Conservation (phyloP, 2,329 filamentous ascomycete genomes). For the Pseudocercospora fuligena region DNA sequence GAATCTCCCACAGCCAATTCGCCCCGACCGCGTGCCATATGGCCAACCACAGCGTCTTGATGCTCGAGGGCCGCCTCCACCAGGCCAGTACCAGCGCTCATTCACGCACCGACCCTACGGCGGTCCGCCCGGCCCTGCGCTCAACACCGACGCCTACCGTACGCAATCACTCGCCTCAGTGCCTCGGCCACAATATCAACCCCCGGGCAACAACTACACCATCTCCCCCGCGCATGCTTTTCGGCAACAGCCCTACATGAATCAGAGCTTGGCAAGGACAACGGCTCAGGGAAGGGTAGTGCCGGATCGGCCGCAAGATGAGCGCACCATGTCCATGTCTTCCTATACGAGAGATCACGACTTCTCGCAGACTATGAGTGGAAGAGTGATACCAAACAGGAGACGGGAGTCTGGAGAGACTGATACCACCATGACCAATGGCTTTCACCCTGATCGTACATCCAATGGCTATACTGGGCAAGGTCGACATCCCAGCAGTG, state of each 20-base stretch:
- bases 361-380: conserved; percentile 87
- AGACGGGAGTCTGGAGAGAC: conserved; percentile 59
- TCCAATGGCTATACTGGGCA: conserved; percentile 32
- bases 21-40: conserved; percentile 71
- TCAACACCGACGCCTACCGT: conserved; percentile 84
- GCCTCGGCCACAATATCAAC: conserved; percentile 74
- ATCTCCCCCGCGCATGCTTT: conserved; percentile 73
- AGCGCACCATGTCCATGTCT: conserved; percentile 95
- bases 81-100: conserved; percentile 51
- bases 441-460: conserved; percentile 34
- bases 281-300: conserved; percentile 91
- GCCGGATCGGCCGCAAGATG: conserved; percentile 81
- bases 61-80: conserved; percentile 56
- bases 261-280: conserved; percentile 68
- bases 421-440: conserved; percentile 36
- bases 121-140: conserved; percentile 57
- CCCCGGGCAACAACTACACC: conserved; percentile 63
- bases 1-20: conserved; percentile 64
- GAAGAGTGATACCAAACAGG: conserved; percentile 83
- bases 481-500: conserved; percentile 34
- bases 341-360: conserved; percentile 77
- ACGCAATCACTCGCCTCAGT: conserved; percentile 89
- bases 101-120: conserved; percentile 40
- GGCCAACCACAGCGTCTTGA: conserved; percentile 74
- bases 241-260: conserved; percentile 76